Evolutionary conservation across 2,329 filamentous ascomycete genomes (phyloP).

Genomic region (Nannizzia gypsea): DNA sequence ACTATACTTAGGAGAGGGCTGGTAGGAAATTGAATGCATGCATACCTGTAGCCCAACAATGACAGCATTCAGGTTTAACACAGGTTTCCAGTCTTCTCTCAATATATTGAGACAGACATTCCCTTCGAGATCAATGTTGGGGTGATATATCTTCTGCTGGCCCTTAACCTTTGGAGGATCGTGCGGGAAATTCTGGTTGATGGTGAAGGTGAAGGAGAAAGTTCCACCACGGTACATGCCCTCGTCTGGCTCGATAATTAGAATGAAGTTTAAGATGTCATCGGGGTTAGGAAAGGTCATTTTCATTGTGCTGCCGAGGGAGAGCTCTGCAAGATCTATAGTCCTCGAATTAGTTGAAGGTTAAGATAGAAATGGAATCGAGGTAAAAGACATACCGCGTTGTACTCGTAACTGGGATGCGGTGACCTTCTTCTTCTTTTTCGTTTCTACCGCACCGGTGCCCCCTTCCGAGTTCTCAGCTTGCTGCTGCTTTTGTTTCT

Average conservation of each 20-base stretch:
- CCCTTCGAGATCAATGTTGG: slow-evolving; percentile 94
- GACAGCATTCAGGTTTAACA: slow-evolving; percentile 90
- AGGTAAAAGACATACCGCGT: slow-evolving; percentile 54
- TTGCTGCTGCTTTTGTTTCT: slow-evolving; percentile 79
- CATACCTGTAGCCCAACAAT: slow-evolving; percentile 87
- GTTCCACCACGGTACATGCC: slow-evolving; percentile 75
- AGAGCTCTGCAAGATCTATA: slow-evolving; percentile 37
- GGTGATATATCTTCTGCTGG: slow-evolving; percentile 96
- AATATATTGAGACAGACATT: slow-evolving; percentile 98
- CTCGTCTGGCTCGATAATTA: slow-evolving; percentile 40
- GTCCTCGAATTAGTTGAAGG: not conserved
- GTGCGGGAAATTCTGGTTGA: slow-evolving; percentile 92
- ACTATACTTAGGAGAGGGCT: too few species aligned
- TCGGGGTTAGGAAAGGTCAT: slow-evolving; percentile 47
- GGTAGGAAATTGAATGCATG: too few species aligned
- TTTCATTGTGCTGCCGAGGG: slow-evolving; percentile 46
- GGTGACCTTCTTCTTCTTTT: slow-evolving; percentile 98
- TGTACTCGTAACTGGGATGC: slow-evolving; percentile 90
- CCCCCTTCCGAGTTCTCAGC: slow-evolving; percentile 83
- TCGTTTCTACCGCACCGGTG: slow-evolving; percentile 42
- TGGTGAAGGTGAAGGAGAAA: slow-evolving; percentile 83
- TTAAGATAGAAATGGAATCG: not conserved
- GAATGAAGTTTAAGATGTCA: slow-evolving; percentile 44
- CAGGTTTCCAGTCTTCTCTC: slow-evolving; percentile 97
- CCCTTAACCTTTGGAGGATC: slow-evolving; percentile 96